Evolutionary conservation across 805 yeast genomes (phyloP), one percentile per base, ranked within the genome.

Genomic region (Zygotorulaspora danielsina): DNA sequence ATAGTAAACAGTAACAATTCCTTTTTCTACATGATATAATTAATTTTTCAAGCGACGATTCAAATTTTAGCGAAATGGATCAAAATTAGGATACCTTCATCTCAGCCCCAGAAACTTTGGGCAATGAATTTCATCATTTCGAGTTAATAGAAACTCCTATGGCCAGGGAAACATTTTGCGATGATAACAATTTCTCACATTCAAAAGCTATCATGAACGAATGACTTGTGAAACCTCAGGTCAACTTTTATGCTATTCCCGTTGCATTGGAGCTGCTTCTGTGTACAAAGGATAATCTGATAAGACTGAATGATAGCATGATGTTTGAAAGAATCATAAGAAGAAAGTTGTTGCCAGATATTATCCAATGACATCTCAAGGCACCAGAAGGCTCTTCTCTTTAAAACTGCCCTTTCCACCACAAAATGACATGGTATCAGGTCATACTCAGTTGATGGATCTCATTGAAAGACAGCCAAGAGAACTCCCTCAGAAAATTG

Each of bases 1-100:
- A 29, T 21, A 29, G 33, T 19, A 33, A 30, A 28, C 21, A 32
- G 17, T 39, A 43, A 19, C 46, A 43, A 32, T 43, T 43, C 17
- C 13, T 43, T 12, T 43, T 43, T n/a, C 13, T 43, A 32, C 46
- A 43, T 29, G 26, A 25, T 17, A 39, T 36, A n/a, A 36, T 36
- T 2, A 43, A 43, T 32, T 39, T 43, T 12, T 39, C 43, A 13
- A 43, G 46, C 18, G 46, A 43, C 15, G 43, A 43, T 24, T 43
- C 46, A 17, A 37, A 39, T 19, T 39, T 39, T 29, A 25, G 33
- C 9, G 36, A 22, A 12, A 21, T 41, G 3, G 46, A 36, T 4
- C 31, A 34, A 24, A 40, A 38, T 2, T 20, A 34, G 2, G 26
- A 19, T 4, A 34, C 27, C 10, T 20, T 22, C 28, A 22, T 19